Conservation (phyloP, 345 rosid genomes). For the Salix dunnii region DNA sequence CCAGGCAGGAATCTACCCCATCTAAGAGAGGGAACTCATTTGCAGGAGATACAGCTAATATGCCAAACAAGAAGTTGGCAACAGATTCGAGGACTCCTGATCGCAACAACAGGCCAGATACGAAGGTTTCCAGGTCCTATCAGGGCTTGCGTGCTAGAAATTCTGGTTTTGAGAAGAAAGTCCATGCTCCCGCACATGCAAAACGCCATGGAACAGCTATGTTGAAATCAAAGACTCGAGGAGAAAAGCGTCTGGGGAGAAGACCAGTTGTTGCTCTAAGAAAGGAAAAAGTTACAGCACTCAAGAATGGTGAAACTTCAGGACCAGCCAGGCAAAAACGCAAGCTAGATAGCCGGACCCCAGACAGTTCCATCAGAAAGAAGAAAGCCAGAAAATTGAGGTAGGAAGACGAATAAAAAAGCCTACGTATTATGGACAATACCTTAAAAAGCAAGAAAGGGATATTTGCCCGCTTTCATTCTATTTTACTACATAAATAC, state of each 20-base stretch:
- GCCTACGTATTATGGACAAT: neutral
- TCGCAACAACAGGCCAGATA: constrained; percentile 10
- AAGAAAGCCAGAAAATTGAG: constrained; percentile 52
- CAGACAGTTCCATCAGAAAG: constrained; percentile 47
- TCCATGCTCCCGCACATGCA: neutral
- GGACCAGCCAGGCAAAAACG: constrained; percentile 59
- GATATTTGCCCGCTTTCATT: neutral
- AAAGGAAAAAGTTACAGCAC: constrained; percentile 50
- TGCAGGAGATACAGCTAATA: constrained; percentile 24
- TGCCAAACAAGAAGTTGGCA: constrained; percentile 46
- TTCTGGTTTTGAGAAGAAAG: constrained; percentile 54
- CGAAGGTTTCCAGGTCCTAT: constrained; percentile 46
- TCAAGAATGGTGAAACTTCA: constrained; percentile 35
- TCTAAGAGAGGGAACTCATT: constrained; percentile 59
- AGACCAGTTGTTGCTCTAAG: constrained; percentile 87
- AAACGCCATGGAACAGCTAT: constrained; percentile 31
- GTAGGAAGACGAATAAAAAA: constrained; percentile 2
- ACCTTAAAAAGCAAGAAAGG: neutral
- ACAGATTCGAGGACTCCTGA: constrained; percentile 41
- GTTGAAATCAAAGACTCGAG: constrained; percentile 36
- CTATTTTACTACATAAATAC: neutral
- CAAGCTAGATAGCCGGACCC: constrained; percentile 59
- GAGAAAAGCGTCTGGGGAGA: constrained; percentile 38
- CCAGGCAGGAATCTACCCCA: constrained; percentile 54
- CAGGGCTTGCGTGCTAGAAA: constrained; percentile 87